These are phyloP conservation scores for Schizochytrium sp. DNA, from an alignment of 108 stramenopile species.

Conservation along the genomic window DNA sequence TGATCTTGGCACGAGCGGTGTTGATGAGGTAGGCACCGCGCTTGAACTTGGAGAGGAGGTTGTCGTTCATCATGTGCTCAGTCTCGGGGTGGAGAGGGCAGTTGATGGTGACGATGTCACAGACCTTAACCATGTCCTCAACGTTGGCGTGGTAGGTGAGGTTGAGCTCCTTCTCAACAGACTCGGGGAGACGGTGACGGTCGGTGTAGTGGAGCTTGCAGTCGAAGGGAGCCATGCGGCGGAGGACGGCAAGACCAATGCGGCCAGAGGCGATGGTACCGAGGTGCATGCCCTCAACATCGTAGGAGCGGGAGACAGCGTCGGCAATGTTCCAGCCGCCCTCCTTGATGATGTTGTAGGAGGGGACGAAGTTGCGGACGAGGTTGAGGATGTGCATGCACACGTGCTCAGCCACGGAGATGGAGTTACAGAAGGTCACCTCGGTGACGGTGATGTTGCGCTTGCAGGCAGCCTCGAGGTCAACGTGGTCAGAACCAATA, in stretches of 20 bases:
- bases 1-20: conserved; percentile 55
- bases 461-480: conserved; percentile 57
- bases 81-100: conserved; percentile 60
- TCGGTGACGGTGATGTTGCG: conserved; percentile 60
- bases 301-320: conserved; percentile 47
- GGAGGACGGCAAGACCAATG: conserved; percentile 44
- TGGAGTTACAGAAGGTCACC: conserved; percentile 61
- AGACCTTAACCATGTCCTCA: conserved; percentile 59
- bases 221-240: conserved; percentile 60
- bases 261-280: conserved; percentile 49
- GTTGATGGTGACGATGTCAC: conserved; percentile 59
- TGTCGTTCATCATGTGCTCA: conserved; percentile 59
- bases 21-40: conserved; percentile 61
- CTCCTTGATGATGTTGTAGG: conserved; percentile 43
- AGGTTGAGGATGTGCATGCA: conserved; percentile 52
- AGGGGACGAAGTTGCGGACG: conserved; percentile 49
- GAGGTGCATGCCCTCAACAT: conserved; percentile 49
- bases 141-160: conserved; percentile 54
- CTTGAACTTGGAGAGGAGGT: conserved; percentile 57
- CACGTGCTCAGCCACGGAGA: conserved; percentile 51
- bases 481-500: conserved; percentile 57
- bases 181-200: conserved; percentile 35
- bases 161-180: conserved; percentile 61
- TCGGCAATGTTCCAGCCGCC: conserved; percentile 61
- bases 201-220: conserved; percentile 58